Conservation (phyloP, 2,329 filamentous ascomycete genomes). For the Pyrenochaeta sp. region DNA sequence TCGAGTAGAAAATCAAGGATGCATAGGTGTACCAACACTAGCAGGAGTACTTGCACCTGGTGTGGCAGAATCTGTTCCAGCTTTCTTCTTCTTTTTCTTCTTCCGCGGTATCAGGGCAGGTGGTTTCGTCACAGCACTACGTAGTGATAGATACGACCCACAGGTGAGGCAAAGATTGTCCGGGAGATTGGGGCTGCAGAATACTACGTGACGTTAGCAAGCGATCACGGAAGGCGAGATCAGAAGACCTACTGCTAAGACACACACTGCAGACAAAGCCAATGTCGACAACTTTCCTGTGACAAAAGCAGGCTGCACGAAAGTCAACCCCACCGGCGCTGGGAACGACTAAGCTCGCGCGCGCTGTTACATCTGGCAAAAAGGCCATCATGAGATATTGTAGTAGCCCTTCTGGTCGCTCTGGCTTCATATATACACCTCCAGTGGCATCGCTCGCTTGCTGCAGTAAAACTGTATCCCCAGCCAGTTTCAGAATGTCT, state of each 20-base stretch:
- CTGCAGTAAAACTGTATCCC: slow-evolving; percentile 89
- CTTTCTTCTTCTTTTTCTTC: slow-evolving; percentile 52
- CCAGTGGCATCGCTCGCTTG: slow-evolving; percentile 82
- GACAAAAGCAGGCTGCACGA: slow-evolving; percentile 97
- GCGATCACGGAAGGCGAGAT: background rate
- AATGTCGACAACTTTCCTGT: slow-evolving; percentile 86
- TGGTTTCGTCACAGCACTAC: slow-evolving; percentile 40
- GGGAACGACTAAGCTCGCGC: slow-evolving; percentile 75
- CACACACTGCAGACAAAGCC: slow-evolving; percentile 98
- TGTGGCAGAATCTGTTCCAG: slow-evolving; percentile 43
- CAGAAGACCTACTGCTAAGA: slow-evolving; percentile 71
- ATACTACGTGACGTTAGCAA: slow-evolving; percentile 36
- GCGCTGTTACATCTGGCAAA: slow-evolving; percentile 73
- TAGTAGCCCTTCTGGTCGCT: slow-evolving; percentile 68
- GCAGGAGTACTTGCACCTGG: slow-evolving; percentile 44
- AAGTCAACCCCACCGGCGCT: slow-evolving; percentile 92
- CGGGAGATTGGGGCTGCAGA: slow-evolving; percentile 45
- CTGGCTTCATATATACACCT: slow-evolving; percentile 72
- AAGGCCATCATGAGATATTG: slow-evolving; percentile 97
- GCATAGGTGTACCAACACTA: slow-evolving; percentile 44
- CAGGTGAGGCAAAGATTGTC: slow-evolving; percentile 50
- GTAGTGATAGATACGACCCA: slow-evolving; percentile 49
- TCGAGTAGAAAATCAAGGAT: slow-evolving; percentile 27
- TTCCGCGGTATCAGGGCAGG: slow-evolving; percentile 49
- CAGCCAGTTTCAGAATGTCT: slow-evolving; percentile 87